Base-by-base conservation (phyloP, 2,329 filamentous ascomycete species). In the Didymella glomerata region DNA sequence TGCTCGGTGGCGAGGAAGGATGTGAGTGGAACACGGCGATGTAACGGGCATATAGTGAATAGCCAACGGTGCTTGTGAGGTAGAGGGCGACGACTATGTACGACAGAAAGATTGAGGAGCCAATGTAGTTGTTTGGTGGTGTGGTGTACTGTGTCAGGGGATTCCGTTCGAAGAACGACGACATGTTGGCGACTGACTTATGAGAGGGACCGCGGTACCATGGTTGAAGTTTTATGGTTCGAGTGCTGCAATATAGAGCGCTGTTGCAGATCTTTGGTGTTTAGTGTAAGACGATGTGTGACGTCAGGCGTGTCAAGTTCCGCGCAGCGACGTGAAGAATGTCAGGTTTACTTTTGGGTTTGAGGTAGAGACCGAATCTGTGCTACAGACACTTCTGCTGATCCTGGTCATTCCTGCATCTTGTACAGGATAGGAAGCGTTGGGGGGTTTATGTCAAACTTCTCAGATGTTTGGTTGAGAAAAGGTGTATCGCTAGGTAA, bases 111-210 rank as follows among this genome's bases (percentile, higher is more conserved):
- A 76, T 49, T 0, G 63, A 45, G 7, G 73, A 64, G 49, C 74
- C 73, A 27, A 75, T 49, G 59, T 70, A 68, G 54, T 69, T 76
- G 46, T 60, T 64, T 3, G 74, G 72, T 22, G 71, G 71, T 20
- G 66, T 69, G n/a, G 62, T 48, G 22, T 57, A 53, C 51, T 13
- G 34, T 3, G 48, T 32, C 1, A 48, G 22, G 9, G 18, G 25
- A 14, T 49, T 40, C 18, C 20, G 36, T 20, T 40, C 9, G n/a
- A 40, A 20, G 8, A 40, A 20, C 7, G 36, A 11, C 6, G 47
- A 32, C 57, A 60, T 60, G 6, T 18, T 42, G 30, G 5, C 13
- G 18, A 14, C 8, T 1, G 6, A 4, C 2, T 11, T 16, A 13
- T 9, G 2, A 34, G 14, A n/a, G 27, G 16, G 10, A 4, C 9